Percentiles rank a stretch among this genome's conserved stretches.
These are phyloP conservation scores for Hapsidospora chrysogenum DNA, from an alignment of 495 filamentous ascomycete genomes.

Conservation along the genomic window DNA sequence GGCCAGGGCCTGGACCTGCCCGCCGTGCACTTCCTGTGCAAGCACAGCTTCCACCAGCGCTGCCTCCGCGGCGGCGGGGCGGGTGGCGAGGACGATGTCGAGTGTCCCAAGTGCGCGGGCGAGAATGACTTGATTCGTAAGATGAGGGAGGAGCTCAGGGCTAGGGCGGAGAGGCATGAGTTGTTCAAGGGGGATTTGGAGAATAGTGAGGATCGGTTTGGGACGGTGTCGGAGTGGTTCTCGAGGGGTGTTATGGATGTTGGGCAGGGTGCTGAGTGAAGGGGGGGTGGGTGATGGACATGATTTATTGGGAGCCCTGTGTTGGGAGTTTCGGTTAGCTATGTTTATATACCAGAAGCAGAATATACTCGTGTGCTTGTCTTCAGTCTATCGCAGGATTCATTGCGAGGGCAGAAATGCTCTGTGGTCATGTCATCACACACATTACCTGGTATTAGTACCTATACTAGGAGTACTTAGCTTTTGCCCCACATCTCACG, in stretches of 20 bases:
- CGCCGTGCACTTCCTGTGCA: slow-evolving; percentile 88
- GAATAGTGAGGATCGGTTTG: slow-evolving; percentile 71
- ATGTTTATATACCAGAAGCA: too few relatives aligned
- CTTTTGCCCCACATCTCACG: too few relatives aligned
- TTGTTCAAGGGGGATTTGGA: slow-evolving; percentile 69
- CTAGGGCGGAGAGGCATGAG: slow-evolving; percentile 78
- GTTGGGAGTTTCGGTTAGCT: too few relatives aligned
- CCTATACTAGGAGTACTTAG: too few relatives aligned
- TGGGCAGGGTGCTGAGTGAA: slow-evolving; percentile 15
- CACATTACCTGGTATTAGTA: too few relatives aligned
- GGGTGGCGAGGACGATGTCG: slow-evolving; percentile 44
- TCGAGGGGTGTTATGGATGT: slow-evolving; percentile 74
- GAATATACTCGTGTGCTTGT: too few relatives aligned
- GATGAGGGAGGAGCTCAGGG: slow-evolving; percentile 71
- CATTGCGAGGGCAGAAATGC: too few relatives aligned
- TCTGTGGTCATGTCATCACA: too few relatives aligned
- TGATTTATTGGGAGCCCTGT: too few relatives aligned
- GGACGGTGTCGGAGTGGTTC: slow-evolving; percentile 84
- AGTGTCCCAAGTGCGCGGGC: slow-evolving; percentile 71
- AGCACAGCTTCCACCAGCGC: slow-evolving; percentile 85
- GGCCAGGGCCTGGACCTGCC: slow-evolving; percentile 62
- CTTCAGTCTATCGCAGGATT: too few relatives aligned
- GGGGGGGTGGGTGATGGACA: too few relatives aligned
- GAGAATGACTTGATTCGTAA: slow-evolving; percentile 76
- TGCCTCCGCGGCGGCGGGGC: slow-evolving; percentile 42